phyloP scores from a whole-genome alignment of 1,284 basidiomycete species.

The Malassezia obtusa region DNA sequence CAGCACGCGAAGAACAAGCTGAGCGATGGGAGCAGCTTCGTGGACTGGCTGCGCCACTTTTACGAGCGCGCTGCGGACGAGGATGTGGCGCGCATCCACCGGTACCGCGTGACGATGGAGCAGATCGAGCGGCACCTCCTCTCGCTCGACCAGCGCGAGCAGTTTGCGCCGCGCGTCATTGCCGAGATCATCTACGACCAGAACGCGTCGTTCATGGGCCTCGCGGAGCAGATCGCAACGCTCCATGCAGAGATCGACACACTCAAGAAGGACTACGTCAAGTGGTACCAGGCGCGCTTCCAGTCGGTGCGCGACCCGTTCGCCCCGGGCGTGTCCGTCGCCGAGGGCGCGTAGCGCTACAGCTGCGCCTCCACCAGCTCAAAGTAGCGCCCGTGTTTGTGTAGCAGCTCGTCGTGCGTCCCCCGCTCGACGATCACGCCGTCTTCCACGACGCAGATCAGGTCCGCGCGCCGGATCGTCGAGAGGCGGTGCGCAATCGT shows the following conservation, averaged over 20 bases:
- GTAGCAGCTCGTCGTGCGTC: constrained; percentile 47
- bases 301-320: constrained; percentile 41
- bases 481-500: constrained; percentile 41
- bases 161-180: constrained; percentile 35
- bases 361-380: constrained; percentile 38
- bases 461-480: constrained; percentile 60
- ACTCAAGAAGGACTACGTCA: constrained; percentile 39
- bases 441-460: constrained; percentile 50
- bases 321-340: constrained; percentile 14
- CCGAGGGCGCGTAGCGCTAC: constrained; percentile 13
- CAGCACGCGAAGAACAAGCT: constrained; percentile 25
- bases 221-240: constrained; percentile 38
- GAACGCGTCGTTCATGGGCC: constrained; percentile 40
- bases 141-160: constrained; percentile 25
- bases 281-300: constrained; percentile 40
- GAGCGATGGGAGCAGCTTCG: constrained; percentile 29
- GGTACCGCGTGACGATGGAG: constrained; percentile 40
- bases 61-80: constrained; percentile 29
- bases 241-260: constrained; percentile 41
- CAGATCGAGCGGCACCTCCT: constrained; percentile 37
- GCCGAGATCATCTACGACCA: constrained; percentile 38
- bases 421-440: constrained; percentile 50
- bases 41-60: constrained; percentile 34
- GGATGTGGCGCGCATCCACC: constrained; percentile 29
- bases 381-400: constrained; percentile 44